Evolutionary conservation across 768 basidiomycete genomes (phyloP).

Genomic region (Phanerochaete sordida): DNA sequence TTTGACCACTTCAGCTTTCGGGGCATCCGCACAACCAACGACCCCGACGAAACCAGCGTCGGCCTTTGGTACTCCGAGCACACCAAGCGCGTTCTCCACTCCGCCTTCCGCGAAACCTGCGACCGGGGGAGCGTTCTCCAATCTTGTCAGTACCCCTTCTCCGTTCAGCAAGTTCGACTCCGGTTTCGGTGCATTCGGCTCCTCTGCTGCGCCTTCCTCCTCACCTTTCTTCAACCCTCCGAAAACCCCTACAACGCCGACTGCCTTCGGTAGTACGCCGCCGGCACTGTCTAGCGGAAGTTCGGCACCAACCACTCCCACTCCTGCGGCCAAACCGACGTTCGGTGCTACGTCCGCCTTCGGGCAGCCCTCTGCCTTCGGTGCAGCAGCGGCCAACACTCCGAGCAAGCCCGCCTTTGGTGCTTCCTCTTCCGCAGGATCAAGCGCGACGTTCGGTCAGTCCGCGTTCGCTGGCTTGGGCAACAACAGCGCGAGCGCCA

Average conservation of each 20-base stretch:
- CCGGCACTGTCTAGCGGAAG: constrained; percentile 1
- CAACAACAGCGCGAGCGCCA: constrained; percentile 16
- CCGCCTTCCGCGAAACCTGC: constrained; percentile 1
- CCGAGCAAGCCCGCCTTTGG: constrained; percentile 22
- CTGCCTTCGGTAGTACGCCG: constrained; percentile 4
- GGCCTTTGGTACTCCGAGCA: not conserved
- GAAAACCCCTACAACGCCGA: constrained; percentile 1
- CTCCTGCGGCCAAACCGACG: constrained; percentile 7
- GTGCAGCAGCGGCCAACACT: constrained; percentile 1
- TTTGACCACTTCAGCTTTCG: not conserved
- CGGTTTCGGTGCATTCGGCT: constrained; percentile 29
- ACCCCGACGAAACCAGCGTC: not conserved
- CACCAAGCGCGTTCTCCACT: not conserved
- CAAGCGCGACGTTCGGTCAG: constrained; percentile 18
- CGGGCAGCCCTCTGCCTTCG: constrained; percentile 1
- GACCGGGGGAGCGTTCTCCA: constrained; percentile 13
- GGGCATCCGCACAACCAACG: not conserved
- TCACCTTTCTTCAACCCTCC: constrained; percentile 24
- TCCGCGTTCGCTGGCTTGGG: constrained; percentile 6
- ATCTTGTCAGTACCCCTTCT: constrained; percentile 9
- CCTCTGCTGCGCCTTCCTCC: constrained; percentile 2
- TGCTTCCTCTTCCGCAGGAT: constrained; percentile 14
- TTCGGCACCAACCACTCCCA: not conserved
- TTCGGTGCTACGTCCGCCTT: constrained; percentile 25
- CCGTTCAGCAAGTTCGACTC: constrained; percentile 23